Evolutionary conservation across 208 protist species (phyloP).

Genomic region (Acanthamoeba pearcei): DNA sequence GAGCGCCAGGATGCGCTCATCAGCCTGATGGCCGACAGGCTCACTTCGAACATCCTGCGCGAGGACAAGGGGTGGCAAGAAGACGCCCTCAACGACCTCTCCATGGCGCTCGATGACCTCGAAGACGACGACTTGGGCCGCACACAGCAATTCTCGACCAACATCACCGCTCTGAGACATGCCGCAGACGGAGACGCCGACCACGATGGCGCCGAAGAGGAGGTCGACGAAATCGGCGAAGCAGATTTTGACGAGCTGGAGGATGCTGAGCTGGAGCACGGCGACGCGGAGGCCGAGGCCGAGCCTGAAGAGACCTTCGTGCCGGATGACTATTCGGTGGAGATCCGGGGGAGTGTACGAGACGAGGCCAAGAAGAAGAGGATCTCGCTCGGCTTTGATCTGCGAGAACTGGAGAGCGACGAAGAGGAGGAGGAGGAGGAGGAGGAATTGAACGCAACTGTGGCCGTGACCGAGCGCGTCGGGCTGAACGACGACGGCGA

Average conservation of each 20-base stretch:
- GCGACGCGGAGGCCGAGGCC: neutral
- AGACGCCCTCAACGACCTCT: slow-evolving; percentile 49
- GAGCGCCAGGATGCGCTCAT: neutral
- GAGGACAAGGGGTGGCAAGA: slow-evolving; percentile 28
- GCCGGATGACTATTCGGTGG: neutral
- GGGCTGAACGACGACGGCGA: neutral
- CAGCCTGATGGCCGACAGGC: slow-evolving; percentile 9
- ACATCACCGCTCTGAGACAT: neutral
- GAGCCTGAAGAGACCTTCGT: neutral
- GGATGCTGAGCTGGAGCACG: neutral
- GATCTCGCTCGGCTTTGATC: slow-evolving; percentile 15
- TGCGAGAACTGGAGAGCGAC: slow-evolving; percentile 18
- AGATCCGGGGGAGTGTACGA: neutral
- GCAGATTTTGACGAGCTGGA: slow-evolving; percentile 18
- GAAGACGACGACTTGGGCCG: neutral
- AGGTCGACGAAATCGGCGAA: neutral
- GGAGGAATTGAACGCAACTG: neutral
- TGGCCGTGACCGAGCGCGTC: neutral
- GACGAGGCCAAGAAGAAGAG: slow-evolving; percentile 25
- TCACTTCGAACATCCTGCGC: slow-evolving; percentile 42
- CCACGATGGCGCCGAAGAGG: neutral
- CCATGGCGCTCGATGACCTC: slow-evolving; percentile 7
- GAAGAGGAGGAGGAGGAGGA: neutral
- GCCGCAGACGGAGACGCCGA: neutral
- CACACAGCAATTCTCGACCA: neutral